Evolutionary conservation across 192 early-diverging fungal genomes (phyloP).

Genomic region (Backusella liffmaniae): DNA sequence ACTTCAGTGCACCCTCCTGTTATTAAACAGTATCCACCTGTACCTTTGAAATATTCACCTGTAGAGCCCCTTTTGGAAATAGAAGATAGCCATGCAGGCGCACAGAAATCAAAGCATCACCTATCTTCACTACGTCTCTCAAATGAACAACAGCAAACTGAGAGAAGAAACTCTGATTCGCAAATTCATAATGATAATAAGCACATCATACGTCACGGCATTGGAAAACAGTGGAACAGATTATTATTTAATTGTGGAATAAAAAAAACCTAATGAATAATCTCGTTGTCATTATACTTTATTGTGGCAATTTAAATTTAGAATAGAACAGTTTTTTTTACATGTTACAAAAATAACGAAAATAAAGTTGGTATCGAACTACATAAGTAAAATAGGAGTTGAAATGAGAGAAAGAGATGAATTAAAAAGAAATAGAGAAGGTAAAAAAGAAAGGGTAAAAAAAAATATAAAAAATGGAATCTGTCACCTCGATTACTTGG

Average conservation of each 20-base stretch:
- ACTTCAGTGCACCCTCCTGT: conserved; percentile 23
- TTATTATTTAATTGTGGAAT: conserved; percentile 3
- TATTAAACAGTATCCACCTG: conserved; percentile 34
- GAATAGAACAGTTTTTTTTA: background rate
- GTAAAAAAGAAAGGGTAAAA: background rate
- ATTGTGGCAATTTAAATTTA: background rate
- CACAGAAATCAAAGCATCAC: background rate
- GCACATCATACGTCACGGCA: background rate
- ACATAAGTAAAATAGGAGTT: background rate
- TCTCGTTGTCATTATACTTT: too few species aligned
- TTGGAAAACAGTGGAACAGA: background rate
- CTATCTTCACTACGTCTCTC: background rate
- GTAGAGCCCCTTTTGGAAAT: conserved; percentile 21
- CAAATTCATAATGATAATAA: too few species aligned
- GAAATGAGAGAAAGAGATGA: background rate
- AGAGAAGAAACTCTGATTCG: conserved; percentile 11
- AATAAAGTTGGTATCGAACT: conserved; percentile 2
- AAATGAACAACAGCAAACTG: background rate
- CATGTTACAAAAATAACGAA: conserved; percentile 2
- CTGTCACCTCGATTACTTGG: background rate
- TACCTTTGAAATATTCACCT: conserved; percentile 32
- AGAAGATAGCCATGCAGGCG: background rate
- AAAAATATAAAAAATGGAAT: background rate
- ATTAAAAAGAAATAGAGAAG: background rate
- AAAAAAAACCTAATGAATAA: background rate